Conservation (phyloP, 1,284 basidiomycete genomes). For the Gomphus bonarii region DNA sequence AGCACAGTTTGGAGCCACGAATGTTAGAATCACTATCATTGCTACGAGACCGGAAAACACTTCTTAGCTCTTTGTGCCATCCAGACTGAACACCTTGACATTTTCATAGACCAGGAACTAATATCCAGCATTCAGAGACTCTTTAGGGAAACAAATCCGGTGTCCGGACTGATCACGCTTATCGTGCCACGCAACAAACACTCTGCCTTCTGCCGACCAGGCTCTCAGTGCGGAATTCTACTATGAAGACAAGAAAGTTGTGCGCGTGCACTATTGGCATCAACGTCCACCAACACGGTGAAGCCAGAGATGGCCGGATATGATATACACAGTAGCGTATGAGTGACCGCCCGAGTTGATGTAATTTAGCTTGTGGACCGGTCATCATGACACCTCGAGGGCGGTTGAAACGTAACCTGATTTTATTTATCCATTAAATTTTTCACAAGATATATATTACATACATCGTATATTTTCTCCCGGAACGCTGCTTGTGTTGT, state of each 20-base stretch:
- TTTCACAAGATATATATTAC: no score
- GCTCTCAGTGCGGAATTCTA: conserved; percentile 93
- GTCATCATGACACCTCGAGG: no score
- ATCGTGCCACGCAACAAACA: conserved; percentile 77
- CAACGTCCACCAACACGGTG: conserved; percentile 98
- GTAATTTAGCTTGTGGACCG: conserved; percentile 38
- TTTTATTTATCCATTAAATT: no score
- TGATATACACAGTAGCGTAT: conserved; percentile 99
- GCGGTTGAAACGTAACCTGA: no score
- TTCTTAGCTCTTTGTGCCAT: conserved; percentile 71
- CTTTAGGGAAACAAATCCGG: conserved; percentile 78
- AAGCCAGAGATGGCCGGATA: conserved; percentile 83
- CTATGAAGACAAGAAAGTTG: conserved; percentile 97
- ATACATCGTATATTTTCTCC: no score
- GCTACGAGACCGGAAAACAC: conserved; percentile 90
- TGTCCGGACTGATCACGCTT: conserved; percentile 90
- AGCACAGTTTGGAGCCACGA: conserved; percentile 97
- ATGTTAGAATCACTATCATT: conserved; percentile 93
- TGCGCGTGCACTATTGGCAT: conserved; percentile 90
- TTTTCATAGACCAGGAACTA: conserved; percentile 88
- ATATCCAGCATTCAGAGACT: conserved; percentile 90
- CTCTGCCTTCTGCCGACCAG: conserved; percentile 90
- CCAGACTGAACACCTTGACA: conserved; percentile 97
- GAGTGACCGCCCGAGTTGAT: conserved; percentile 80
- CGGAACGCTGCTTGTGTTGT: no score